phyloP scores from a whole-genome alignment of 495 filamentous ascomycete genomes.

The Cryomyces antarcticus region DNA sequence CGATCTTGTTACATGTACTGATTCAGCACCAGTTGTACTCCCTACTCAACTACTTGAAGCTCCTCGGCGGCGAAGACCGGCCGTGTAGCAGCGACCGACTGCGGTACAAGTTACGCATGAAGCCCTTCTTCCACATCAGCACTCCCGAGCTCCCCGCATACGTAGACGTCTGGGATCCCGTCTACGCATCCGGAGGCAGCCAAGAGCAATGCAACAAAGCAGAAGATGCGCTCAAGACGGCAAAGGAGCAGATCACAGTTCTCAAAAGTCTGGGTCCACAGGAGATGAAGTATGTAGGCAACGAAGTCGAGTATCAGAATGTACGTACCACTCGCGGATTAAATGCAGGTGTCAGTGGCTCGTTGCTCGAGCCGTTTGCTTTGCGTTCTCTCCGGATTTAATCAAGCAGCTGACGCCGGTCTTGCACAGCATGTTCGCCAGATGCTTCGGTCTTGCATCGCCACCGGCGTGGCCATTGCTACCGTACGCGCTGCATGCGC shows the following conservation, averaged over 20 bases:
- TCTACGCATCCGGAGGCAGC: not conserved
- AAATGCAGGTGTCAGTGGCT: not conserved
- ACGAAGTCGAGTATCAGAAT: constrained; percentile 12
- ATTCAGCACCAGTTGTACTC: constrained; percentile 35
- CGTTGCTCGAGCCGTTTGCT: not conserved
- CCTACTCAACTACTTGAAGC: constrained; percentile 35
- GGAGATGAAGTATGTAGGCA: constrained; percentile 9
- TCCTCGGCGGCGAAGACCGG: constrained; percentile 36
- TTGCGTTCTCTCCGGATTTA: not conserved
- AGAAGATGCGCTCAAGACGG: constrained; percentile 7
- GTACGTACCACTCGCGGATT: not conserved
- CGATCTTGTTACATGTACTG: too few species aligned
- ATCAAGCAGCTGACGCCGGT: not conserved
- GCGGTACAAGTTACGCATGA: constrained; percentile 80
- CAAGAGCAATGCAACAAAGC: not conserved
- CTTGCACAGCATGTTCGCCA: constrained; percentile 11
- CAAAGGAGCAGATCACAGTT: constrained; percentile 9
- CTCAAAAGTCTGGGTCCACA: constrained; percentile 12
- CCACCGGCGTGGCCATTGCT: constrained; percentile 18
- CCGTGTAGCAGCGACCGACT: constrained; percentile 51
- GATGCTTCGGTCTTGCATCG: constrained; percentile 19
- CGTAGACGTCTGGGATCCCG: not conserved
- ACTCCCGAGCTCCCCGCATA: constrained; percentile 52
- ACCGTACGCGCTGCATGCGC: constrained; percentile 12
- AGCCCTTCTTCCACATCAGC: constrained; percentile 52